A percentile compares a stretch with the other conserved stretches of the same genome.
Conservation (phyloP, 108 stramenopile genomes). For the Skeletonema grethae region DNA sequence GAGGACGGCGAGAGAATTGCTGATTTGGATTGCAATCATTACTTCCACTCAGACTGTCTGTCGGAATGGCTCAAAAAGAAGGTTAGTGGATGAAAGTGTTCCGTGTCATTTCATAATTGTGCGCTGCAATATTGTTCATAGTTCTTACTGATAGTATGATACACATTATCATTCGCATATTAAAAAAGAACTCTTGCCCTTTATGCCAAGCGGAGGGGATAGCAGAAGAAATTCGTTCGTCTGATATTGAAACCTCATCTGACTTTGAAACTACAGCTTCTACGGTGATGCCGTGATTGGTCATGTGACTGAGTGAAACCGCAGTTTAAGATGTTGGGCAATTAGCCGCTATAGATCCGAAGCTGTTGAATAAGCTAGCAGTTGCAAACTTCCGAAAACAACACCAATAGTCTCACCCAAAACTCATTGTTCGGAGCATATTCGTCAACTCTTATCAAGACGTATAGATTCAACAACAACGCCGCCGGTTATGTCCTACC, state of each 20-base stretch:
- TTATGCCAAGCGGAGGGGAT: slow-evolving; percentile 21
- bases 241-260: slow-evolving; percentile 5
- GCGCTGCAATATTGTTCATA: neutral
- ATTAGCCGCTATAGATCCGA: too few species aligned
- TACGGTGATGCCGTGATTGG: neutral
- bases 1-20: slow-evolving; percentile 17
- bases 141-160: neutral
- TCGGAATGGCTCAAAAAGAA: slow-evolving; percentile 25
- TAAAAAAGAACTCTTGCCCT: slow-evolving; percentile 15
- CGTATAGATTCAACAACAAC: too few species aligned
- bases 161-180: neutral
- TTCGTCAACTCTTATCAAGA: too few species aligned
- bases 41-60: slow-evolving; percentile 12
- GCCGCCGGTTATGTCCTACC: too few species aligned
- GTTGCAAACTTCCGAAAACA: too few species aligned
- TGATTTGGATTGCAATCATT: slow-evolving; percentile 15
- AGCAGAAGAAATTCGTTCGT: slow-evolving; percentile 21
- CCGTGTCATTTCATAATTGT: neutral
- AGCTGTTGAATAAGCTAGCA: too few species aligned
- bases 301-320: neutral
- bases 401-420: too few species aligned
- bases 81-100: slow-evolving; percentile 1
- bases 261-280: neutral
- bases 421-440: too few species aligned
- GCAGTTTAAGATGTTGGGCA: too few species aligned